A percentile compares a stretch with the other conserved stretches of the same genome.
These are phyloP conservation scores for Graphium sp. DNA, from an alignment of 2,329 filamentous ascomycete genomes.

Conservation along the genomic window DNA sequence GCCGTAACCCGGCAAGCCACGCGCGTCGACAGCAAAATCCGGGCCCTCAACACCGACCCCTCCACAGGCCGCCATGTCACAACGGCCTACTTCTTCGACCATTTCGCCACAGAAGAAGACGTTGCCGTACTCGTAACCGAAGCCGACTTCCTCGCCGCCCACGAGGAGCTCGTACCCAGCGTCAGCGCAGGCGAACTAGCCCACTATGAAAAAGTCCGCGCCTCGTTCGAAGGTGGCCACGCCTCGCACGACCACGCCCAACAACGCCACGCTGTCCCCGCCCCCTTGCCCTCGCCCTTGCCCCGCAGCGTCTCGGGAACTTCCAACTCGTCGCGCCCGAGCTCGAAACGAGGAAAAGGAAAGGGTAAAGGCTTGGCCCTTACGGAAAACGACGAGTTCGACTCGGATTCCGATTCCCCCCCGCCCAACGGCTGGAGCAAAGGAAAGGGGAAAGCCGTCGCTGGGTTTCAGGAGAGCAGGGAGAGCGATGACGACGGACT, in stretches of 20 bases:
- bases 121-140: constrained; percentile 78
- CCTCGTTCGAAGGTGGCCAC: constrained; percentile 55
- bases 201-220: constrained; percentile 77
- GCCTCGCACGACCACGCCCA: constrained; percentile 21
- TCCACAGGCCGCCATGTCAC: constrained; percentile 37
- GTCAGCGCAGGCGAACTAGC: constrained; percentile 83
- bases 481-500: constrained; percentile 39
- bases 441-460: constrained; percentile 38
- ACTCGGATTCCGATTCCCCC: no score
- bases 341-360: constrained; percentile 11
- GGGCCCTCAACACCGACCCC: constrained; percentile 40
- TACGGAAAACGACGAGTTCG: no score
- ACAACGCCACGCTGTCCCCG: no score
- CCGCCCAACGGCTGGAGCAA: constrained; percentile 19
- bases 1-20: constrained; percentile 84
- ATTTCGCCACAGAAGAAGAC: constrained; percentile 68
- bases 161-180: constrained; percentile 78
- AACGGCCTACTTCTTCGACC: constrained; percentile 92
- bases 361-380: constrained; percentile 10
- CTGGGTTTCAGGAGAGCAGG: constrained; percentile 32
- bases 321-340: constrained; percentile 8
- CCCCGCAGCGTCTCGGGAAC: no score
- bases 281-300: no score
- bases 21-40: constrained; percentile 70
- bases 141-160: constrained; percentile 69